Evolutionary conservation across 2,329 filamentous ascomycete species (phyloP), one percentile per base, ranked within the genome.

Genomic region (Chaetomiaceae sp.): DNA sequence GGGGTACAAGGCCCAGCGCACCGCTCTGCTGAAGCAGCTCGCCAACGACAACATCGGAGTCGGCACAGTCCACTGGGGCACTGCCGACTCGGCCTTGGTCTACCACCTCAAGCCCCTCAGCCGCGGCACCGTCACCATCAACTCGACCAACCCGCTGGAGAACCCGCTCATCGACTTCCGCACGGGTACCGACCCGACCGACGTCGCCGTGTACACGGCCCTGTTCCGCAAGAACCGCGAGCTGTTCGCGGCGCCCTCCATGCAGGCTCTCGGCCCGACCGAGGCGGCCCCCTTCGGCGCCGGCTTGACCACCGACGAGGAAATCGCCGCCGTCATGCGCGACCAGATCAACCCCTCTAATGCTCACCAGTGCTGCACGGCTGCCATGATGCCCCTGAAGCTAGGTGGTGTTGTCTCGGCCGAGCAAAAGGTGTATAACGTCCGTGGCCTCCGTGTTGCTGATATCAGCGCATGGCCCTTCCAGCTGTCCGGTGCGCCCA

Each of bases 21-120:
- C 58, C 21, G 48, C 66, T 4, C 56, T 68, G 25, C 58, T 66
- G 20, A 53, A 58, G n/a, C 62, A 65, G 34, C 63, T 66, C 25
- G 54, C 63, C 9, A 55, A 61, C 25, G 21, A 46, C 16, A 50
- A 66, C 42, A 56, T 63, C 33, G 53, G 59, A 5, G 50, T 62
- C 20, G 60, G 62, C 43, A 63, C 61, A 38, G 53, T 69, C 20
- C 62, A 69, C 50, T 70, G 64, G 61, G 57, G 59, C 43, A 65
- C 59, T 31, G 56, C 53, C 31, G 37, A 55, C 21, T 58, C 58
- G 17, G 62, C 59, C 10, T 55, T 65, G 6, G 59, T 70, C 14
- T 67, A 67, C 48, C 58, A 66, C 23, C 60, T 68, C 43, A 69
- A 71, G 56, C 69, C 70, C 6, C 63, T 72, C 47, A 69, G 65